A percentile compares a stretch with the other conserved stretches of the same genome.
phyloP scores from a whole-genome alignment of 169 alveolate species.

The Plasmodium gallinaceum region DNA sequence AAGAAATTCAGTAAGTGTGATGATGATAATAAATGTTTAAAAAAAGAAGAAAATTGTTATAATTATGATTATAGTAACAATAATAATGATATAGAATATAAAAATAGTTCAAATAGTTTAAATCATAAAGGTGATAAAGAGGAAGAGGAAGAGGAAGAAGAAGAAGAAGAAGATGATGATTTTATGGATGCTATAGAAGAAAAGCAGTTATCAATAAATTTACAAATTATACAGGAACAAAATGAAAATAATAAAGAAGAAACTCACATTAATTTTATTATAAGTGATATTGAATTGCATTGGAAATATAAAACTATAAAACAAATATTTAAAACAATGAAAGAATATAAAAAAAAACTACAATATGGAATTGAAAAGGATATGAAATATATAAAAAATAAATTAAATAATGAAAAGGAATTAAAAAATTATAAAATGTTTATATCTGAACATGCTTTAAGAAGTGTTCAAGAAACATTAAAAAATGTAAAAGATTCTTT shows the following conservation, averaged over 20 bases:
- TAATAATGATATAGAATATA: no score
- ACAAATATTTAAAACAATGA: constrained; percentile 75
- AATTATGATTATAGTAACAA: no score
- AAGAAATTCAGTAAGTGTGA: no score
- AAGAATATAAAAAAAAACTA: constrained; percentile 60
- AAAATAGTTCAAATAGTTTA: no score
- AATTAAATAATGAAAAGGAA: constrained; percentile 68
- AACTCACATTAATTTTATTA: constrained; percentile 56
- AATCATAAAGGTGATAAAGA: not conserved
- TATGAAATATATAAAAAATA: constrained; percentile 72
- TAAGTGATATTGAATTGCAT: constrained; percentile 70
- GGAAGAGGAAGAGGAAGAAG: constrained; percentile 10
- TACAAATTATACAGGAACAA: constrained; percentile 69
- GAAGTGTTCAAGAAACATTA: constrained; percentile 81
- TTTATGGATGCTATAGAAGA: constrained; percentile 77
- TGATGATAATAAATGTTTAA: no score
- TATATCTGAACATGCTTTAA: constrained; percentile 70
- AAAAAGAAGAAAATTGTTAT: no score
- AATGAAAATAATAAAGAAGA: constrained; percentile 75
- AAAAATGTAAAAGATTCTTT: constrained; percentile 78
- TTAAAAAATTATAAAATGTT: constrained; percentile 73
- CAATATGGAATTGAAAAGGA: constrained; percentile 76
- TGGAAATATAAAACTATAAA: constrained; percentile 76
- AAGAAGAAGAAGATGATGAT: constrained; percentile 73
- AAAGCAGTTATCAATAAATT: constrained; percentile 51